phyloP scores from a whole-genome alignment of 2,329 filamentous ascomycete species.

The Ophiostoma pallidulum region DNA sequence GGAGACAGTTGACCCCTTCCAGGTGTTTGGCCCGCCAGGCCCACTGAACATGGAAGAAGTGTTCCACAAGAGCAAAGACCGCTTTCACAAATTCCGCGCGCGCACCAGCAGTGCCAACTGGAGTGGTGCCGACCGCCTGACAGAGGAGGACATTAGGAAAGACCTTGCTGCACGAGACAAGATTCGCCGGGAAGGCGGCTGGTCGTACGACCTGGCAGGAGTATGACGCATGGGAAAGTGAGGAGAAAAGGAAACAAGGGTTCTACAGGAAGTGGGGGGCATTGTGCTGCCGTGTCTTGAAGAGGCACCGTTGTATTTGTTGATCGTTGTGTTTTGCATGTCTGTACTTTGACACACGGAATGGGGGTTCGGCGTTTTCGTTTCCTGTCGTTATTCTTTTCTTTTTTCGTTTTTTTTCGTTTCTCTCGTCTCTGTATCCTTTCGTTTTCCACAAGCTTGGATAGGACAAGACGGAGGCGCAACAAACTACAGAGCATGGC shows the following conservation, averaged over 20 bases:
- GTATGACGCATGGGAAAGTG: constrained; percentile 27
- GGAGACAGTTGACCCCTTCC: constrained; percentile 73
- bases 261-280: neutral
- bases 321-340: neutral
- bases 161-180: constrained; percentile 73
- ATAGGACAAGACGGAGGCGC: neutral
- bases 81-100: constrained; percentile 78
- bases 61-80: constrained; percentile 80
- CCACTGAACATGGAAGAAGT: constrained; percentile 94
- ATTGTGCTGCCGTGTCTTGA: no score
- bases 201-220: constrained; percentile 57
- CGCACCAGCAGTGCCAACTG: constrained; percentile 94
- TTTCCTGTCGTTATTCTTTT: neutral
- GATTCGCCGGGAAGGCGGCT: constrained; percentile 73
- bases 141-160: constrained; percentile 74
- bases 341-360: neutral
- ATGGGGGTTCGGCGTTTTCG: neutral
- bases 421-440: neutral
- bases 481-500: no score
- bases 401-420: neutral
- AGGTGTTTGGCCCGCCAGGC: constrained; percentile 80
- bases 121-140: constrained; percentile 71
- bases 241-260: neutral
- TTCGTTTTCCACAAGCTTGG: no score
- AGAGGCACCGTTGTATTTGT: no score